A percentile compares a stretch with the other conserved stretches of the same genome.
These are phyloP conservation scores for Populus euphratica DNA, from an alignment of 345 rosid genomes.

Conservation along the genomic window DNA sequence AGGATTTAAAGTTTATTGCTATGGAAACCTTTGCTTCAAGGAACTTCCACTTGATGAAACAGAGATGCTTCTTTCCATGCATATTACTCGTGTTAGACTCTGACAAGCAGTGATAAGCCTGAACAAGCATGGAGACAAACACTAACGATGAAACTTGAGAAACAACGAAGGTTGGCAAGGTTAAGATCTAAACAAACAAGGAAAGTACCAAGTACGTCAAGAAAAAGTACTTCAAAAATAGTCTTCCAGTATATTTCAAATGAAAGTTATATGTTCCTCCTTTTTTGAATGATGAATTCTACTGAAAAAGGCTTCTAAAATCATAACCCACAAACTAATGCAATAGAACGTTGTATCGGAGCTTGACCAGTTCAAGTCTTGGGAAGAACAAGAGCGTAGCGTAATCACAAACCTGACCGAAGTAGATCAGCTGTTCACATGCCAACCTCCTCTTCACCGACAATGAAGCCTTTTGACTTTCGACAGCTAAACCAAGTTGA, in stretches of 20 bases:
- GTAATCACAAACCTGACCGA: constrained; percentile 44
- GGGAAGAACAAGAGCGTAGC: too few relatives aligned
- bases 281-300: background rate
- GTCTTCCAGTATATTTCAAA: background rate
- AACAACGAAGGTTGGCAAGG: background rate
- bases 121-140: constrained; percentile 2
- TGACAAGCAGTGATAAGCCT: constrained; percentile 74
- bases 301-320: background rate
- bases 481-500: constrained; percentile 89
- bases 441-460: constrained; percentile 95
- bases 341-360: background rate
- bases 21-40: constrained; percentile 77
- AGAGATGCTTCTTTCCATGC: constrained; percentile 63
- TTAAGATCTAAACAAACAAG: too few relatives aligned
- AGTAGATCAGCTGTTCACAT: constrained; percentile 76
- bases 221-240: background rate
- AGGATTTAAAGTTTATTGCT: background rate
- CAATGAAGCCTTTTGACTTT: constrained; percentile 74
- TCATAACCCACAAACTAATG: background rate
- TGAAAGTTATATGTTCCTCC: background rate
- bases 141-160: background rate
- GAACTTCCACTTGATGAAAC: constrained; percentile 87
- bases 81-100: constrained; percentile 43
- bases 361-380: too few relatives aligned
- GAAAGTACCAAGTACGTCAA: background rate